Conservation (phyloP, 495 filamentous ascomycete species). For the Penicillium egyptiacum region DNA sequence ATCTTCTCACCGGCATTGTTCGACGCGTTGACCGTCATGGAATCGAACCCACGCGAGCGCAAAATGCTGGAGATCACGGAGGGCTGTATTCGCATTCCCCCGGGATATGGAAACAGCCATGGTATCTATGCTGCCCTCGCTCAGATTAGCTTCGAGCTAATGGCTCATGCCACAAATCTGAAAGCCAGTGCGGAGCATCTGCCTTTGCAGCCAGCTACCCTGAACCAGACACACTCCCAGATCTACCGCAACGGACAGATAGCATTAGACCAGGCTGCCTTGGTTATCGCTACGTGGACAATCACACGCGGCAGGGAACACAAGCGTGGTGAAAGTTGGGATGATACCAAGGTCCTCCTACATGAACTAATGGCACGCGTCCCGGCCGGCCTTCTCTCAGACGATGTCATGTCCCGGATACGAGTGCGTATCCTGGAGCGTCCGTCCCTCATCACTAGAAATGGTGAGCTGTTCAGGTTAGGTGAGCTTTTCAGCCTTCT, state of each 20-base stretch:
- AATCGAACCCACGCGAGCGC: constrained; percentile 44
- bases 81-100: constrained; percentile 32
- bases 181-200: constrained; percentile 28
- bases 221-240: constrained; percentile 44
- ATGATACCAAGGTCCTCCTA: constrained; percentile 36
- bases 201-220: constrained; percentile 29
- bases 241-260: constrained; percentile 48
- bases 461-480: constrained; percentile 42
- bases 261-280: constrained; percentile 40
- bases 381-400: constrained; percentile 33
- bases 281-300: constrained; percentile 44
- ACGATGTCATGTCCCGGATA: constrained; percentile 31
- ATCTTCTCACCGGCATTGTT: constrained; percentile 49
- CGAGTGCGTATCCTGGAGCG: constrained; percentile 41
- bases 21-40: constrained; percentile 42
- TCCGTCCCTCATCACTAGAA: constrained; percentile 35
- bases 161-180: constrained; percentile 42
- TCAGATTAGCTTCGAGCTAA: constrained; percentile 46
- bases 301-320: constrained; percentile 38
- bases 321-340: constrained; percentile 29
- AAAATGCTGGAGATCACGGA: constrained; percentile 39
- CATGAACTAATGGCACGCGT: constrained; percentile 34
- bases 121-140: constrained; percentile 39
- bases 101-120: constrained; percentile 39
- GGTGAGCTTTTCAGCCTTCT: constrained; percentile 36